These are phyloP conservation scores for Ophiosphaerella narmari DNA, from an alignment of 2,329 filamentous ascomycete genomes.

Conservation along the genomic window DNA sequence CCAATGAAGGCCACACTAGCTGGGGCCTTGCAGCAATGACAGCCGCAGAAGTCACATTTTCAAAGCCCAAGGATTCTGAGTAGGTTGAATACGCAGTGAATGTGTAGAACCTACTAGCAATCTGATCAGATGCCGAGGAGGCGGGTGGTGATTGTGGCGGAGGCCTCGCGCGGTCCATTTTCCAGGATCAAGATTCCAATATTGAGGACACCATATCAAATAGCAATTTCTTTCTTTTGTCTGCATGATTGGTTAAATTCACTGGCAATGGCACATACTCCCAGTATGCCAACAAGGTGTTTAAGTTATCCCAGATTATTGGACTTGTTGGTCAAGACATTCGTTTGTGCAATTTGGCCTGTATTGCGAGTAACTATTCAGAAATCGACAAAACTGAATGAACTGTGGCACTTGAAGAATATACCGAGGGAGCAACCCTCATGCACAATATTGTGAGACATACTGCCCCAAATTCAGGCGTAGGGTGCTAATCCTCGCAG, in stretches of 20 bases:
- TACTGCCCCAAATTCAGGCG: too few species aligned
- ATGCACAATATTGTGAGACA: constrained; percentile 52
- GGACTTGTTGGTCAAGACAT: constrained; percentile 56
- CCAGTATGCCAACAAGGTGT: constrained; percentile 68
- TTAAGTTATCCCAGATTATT: constrained; percentile 56
- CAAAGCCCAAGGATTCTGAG: constrained; percentile 46
- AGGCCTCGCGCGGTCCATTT: constrained; percentile 75
- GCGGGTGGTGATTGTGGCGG: constrained; percentile 61
- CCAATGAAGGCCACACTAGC: constrained; percentile 73
- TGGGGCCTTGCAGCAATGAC: constrained; percentile 71
- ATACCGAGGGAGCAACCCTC: constrained; percentile 57
- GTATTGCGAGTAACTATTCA: constrained; percentile 51
- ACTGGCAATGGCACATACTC: constrained; percentile 60
- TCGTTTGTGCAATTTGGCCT: constrained; percentile 57
- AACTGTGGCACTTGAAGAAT: constrained; percentile 56
- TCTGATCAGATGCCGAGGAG: constrained; percentile 66
- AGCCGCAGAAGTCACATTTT: constrained; percentile 68
- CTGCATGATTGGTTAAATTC: constrained; percentile 71
- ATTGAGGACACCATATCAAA: constrained; percentile 78
- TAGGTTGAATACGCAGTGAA: constrained; percentile 70
- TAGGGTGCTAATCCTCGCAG: constrained; percentile 12
- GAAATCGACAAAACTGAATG: constrained; percentile 55
- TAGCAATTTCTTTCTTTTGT: constrained; percentile 78
- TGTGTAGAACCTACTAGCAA: constrained; percentile 71
- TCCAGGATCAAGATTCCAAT: constrained; percentile 69